Conservation (phyloP, 192 early-diverging fungal genomes). For the Podila epicladia region DNA sequence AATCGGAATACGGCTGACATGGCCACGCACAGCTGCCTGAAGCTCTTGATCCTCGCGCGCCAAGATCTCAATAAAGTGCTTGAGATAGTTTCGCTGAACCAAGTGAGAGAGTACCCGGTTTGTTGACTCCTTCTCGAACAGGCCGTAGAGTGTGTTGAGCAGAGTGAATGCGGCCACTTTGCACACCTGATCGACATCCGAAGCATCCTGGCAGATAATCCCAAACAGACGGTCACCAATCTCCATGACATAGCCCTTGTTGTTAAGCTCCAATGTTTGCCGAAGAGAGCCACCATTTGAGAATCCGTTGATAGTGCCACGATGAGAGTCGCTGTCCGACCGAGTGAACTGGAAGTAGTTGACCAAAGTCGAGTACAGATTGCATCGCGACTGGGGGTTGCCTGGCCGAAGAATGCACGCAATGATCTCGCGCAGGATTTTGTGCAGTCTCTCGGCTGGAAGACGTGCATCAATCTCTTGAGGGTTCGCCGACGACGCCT, state of each 20-base stretch:
- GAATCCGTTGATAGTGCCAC: slow-evolving; percentile 1
- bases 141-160: slow-evolving; percentile 72
- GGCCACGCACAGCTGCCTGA: slow-evolving; percentile 61
- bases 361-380: slow-evolving; percentile 82
- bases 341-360: slow-evolving; percentile 74
- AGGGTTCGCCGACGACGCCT: slow-evolving; percentile 58
- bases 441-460: slow-evolving; percentile 63
- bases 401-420: slow-evolving; percentile 68
- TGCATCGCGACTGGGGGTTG: slow-evolving; percentile 71
- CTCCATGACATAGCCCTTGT: slow-evolving; percentile 59
- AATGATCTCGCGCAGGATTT: slow-evolving; percentile 64
- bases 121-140: slow-evolving; percentile 55
- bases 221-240: slow-evolving; percentile 80
- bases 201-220: slow-evolving; percentile 81
- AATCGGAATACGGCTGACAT: slow-evolving; percentile 38
- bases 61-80: slow-evolving; percentile 65
- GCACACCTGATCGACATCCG: slow-evolving; percentile 82
- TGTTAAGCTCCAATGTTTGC: slow-evolving; percentile 49
- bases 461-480: slow-evolving; percentile 59
- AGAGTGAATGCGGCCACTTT: slow-evolving; percentile 86
- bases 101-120: slow-evolving; percentile 57
- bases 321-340: slow-evolving; percentile 19
- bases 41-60: slow-evolving; percentile 71
- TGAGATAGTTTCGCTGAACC: slow-evolving; percentile 64
- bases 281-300: slow-evolving; percentile 10